Evolutionary conservation across 805 yeast genomes (phyloP).

Genomic region (Candida peoriensis): DNA sequence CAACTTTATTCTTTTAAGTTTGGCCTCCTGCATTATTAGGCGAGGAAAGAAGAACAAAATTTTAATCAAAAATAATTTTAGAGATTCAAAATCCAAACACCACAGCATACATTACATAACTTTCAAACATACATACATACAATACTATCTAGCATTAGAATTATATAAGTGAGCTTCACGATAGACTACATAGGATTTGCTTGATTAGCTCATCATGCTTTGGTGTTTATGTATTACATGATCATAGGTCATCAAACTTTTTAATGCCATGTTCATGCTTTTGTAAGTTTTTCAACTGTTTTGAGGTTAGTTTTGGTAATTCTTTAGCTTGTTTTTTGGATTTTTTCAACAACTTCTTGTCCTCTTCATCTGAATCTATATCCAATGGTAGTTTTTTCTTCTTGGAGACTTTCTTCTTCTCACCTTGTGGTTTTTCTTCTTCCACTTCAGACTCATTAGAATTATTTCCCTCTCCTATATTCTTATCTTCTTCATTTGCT

Average conservation of each 20-base stretch:
- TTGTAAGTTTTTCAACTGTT: conserved; percentile 43
- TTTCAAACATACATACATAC: too few relatives aligned
- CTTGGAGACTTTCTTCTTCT: conserved; percentile 16
- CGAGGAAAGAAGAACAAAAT: too few relatives aligned
- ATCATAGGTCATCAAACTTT: conserved; percentile 55
- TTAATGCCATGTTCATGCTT: conserved; percentile 60
- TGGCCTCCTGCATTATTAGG: too few relatives aligned
- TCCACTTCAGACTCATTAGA: conserved; percentile 7
- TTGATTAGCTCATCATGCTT: too few relatives aligned
- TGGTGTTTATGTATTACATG: too few relatives aligned
- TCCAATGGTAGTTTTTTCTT: conserved; percentile 8
- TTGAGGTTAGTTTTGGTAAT: conserved; percentile 33
- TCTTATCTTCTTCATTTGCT: conserved; percentile 9
- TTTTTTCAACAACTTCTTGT: conserved; percentile 19
- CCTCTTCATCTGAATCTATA: conserved; percentile 16
- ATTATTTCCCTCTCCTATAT: conserved; percentile 15
- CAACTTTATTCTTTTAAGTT: too few relatives aligned
- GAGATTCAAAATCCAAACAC: too few relatives aligned
- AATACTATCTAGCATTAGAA: too few relatives aligned
- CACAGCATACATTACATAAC: too few relatives aligned
- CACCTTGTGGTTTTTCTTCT: conserved; percentile 10
- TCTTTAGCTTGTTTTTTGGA: conserved; percentile 18
- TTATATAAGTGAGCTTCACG: too few relatives aligned
- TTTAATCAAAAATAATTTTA: too few relatives aligned
- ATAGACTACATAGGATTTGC: too few relatives aligned